phyloP scores from a whole-genome alignment of 2,329 filamentous ascomycete genomes.

The Paecilomyces formosus region DNA sequence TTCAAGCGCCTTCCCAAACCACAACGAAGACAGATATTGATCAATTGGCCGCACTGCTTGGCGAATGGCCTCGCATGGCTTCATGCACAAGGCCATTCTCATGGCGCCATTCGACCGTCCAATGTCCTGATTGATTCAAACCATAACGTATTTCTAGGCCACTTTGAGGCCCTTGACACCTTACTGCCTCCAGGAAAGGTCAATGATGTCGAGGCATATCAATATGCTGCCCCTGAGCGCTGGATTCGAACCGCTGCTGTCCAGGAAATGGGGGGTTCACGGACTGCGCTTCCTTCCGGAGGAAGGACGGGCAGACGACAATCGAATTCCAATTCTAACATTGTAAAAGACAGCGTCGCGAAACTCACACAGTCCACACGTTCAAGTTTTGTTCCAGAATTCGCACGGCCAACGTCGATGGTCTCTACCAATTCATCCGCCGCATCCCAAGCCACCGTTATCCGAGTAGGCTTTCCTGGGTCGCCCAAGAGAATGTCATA shows the following conservation, averaged over 20 bases:
- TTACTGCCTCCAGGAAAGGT: constrained; percentile 47
- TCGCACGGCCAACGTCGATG: constrained; percentile 19
- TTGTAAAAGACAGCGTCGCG: constrained; percentile 12
- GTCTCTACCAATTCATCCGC: constrained; percentile 4
- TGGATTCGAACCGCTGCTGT: constrained; percentile 34
- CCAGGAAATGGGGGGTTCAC: constrained; percentile 23
- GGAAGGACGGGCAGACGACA: constrained; percentile 28
- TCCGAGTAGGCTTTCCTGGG: constrained; percentile 21
- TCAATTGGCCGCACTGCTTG: constrained; percentile 44
- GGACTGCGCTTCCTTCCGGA: constrained; percentile 31
- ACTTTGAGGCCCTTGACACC: constrained; percentile 49
- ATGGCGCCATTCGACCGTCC: constrained; percentile 52
- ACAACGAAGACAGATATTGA: constrained; percentile 31
- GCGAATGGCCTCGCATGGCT: constrained; percentile 50
- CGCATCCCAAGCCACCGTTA: constrained; percentile 27
- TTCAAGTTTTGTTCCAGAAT: constrained; percentile 10
- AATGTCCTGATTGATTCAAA: constrained; percentile 53
- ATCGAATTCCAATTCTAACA: constrained; percentile 8
- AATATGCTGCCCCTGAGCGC: constrained; percentile 53
- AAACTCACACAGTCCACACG: constrained; percentile 16
- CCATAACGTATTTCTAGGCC: constrained; percentile 51
- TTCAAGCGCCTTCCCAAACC: constrained; percentile 37
- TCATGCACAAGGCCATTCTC: constrained; percentile 47
- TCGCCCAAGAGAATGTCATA: constrained; percentile 24
- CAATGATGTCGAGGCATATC: constrained; percentile 50